Evolutionary conservation across 148 eudicot genomes (phyloP).

Genomic region (Rhododendron henanense): DNA sequence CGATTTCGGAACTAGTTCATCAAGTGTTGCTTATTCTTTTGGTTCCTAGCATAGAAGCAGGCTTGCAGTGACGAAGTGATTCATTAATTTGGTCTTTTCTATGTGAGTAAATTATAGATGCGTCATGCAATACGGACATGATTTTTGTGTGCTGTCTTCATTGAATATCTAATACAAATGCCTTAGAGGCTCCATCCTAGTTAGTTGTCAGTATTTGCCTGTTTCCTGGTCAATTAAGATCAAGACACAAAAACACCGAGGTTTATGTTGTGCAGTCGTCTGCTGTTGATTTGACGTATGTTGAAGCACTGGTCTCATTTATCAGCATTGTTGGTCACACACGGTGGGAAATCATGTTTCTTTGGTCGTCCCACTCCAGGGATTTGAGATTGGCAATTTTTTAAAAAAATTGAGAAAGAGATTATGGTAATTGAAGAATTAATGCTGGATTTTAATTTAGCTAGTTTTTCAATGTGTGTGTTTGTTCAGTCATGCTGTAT

Average conservation of each 20-base stretch:
- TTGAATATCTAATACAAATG: neutral
- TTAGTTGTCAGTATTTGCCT: neutral
- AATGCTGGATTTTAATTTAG: neutral
- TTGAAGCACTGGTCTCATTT: neutral
- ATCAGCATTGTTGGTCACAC: neutral
- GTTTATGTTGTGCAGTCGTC: neutral
- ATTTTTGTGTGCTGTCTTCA: neutral
- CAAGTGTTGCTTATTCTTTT: neutral
- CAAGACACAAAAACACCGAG: neutral
- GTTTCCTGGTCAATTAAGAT: neutral
- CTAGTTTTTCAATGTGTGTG: neutral
- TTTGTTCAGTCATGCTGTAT: neutral
- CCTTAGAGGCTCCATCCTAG: neutral
- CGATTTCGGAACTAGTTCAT: neutral
- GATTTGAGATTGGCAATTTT: neutral
- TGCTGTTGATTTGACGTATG: slow-evolving; percentile 1
- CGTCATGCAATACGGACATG: neutral
- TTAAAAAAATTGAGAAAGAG: neutral
- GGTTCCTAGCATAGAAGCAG: neutral
- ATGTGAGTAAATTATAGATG: neutral
- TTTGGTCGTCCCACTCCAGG: neutral
- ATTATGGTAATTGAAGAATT: neutral
- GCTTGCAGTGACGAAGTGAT: neutral
- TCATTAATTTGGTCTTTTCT: neutral
- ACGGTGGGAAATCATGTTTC: neutral